Conservation (phyloP, 2,329 filamentous ascomycete genomes). For the Ophiostoma triangulosporum region DNA sequence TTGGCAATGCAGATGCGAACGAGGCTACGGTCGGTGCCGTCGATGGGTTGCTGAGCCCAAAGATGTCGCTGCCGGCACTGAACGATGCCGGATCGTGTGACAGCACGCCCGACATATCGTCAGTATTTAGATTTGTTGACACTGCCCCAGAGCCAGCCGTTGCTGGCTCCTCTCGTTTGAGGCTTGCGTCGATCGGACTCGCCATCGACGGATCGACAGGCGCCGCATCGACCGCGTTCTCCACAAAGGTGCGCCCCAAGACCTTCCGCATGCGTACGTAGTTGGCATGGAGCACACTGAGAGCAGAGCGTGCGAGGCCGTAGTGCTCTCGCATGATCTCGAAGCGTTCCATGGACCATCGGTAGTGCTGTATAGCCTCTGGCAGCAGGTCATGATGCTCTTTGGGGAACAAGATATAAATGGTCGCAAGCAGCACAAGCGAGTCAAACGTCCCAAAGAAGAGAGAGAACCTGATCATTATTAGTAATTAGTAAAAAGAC, state of each 20-base stretch:
- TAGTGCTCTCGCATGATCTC: constrained; percentile 41
- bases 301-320: constrained; percentile 37
- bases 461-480: constrained; percentile 28
- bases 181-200: constrained; percentile 14
- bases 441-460: constrained; percentile 54
- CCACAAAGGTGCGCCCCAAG: constrained; percentile 24
- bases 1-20: not conserved
- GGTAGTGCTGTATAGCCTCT: constrained; percentile 39
- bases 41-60: not conserved
- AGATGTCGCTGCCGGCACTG: constrained; percentile 8
- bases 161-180: constrained; percentile 8
- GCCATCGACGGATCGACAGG: constrained; percentile 12
- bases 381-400: constrained; percentile 37
- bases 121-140: not conserved
- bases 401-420: constrained; percentile 46
- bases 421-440: constrained; percentile 44
- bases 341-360: constrained; percentile 46
- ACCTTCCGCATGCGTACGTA: constrained; percentile 39
- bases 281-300: constrained; percentile 42
- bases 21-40: too few species aligned
- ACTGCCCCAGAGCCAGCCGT: not conserved
- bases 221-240: constrained; percentile 10
- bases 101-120: constrained; percentile 5
- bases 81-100: constrained; percentile 4
- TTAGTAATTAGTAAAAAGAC: not conserved